Evolutionary conservation across 164 flowering plant species (phyloP), one percentile per base, ranked within the genome.

Genomic region (Vitis labrusca): DNA sequence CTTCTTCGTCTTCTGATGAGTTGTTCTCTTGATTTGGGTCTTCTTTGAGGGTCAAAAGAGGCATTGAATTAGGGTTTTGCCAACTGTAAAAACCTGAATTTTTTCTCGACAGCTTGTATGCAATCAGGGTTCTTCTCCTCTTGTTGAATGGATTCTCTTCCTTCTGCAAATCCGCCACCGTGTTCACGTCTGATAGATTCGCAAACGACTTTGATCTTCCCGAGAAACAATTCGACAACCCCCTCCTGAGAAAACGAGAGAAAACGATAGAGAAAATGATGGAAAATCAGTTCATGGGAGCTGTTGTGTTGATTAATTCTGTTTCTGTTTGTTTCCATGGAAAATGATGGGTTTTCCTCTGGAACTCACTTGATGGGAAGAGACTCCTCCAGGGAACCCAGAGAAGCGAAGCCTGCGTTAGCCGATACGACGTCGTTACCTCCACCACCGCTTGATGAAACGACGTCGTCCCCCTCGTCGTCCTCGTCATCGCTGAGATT

Each of bases 151-250:
- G 87, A 51, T 79, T 86, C 73, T 90, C 92, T 30, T 68, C 44
- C 67, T 90, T 90, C 62, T 72, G 79, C 66, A 90, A 66, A 50
- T 84, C 89, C 29, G 77, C 73, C 53, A 79, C 69, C 0, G 62
- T 47, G 17, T 65, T 74, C 52, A 71, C 87, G 1, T 84, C 84
- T 10, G 83, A 63, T 53, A 90, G 67, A 64, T 78, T 83, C 8
- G 80, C 83, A 63, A 89, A 89, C 1, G 93, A 89, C 63, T 84
- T 89, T 10, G 91, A 89, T 71, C 80, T 89, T 27, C 93, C 93
- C 0, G 77, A 9, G 50, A 78, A 87, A 75, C 80, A 78, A 64
- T 71, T 87, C 3, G 93, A 89, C 61, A 89, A 74, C 23, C 93
- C 93, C 56, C 89, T 82, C 80, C 92, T 86, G 83, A 62, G 37